A percentile compares a stretch with the other conserved stretches of the same genome.
Evolutionary conservation across 768 basidiomycete genomes (phyloP).

Genomic region (Xerocomellus intermedius): DNA sequence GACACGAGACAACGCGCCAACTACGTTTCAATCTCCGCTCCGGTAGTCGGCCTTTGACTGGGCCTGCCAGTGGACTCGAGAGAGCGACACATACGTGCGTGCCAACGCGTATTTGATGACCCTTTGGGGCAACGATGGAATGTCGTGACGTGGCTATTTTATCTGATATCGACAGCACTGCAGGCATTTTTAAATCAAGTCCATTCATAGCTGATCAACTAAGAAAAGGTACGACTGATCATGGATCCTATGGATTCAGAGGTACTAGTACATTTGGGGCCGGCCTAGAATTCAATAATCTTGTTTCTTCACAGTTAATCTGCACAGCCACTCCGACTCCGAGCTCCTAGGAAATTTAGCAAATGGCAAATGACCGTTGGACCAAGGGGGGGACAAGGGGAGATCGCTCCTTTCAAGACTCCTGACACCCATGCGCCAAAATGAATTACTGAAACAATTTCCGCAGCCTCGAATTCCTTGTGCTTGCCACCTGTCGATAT

Average conservation of each 20-base stretch:
- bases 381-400: not conserved
- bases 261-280: too few relatives aligned
- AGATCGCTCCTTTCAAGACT: not conserved
- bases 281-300: too few relatives aligned
- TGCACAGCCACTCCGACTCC: constrained; percentile 4
- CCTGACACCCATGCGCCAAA: constrained; percentile 7
- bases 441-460: constrained; percentile 9
- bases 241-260: not conserved
- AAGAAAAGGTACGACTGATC: too few relatives aligned
- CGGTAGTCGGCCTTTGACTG: constrained; percentile 3
- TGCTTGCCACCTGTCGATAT: not conserved
- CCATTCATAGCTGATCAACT: too few relatives aligned
- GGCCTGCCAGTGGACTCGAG: too few relatives aligned
- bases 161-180: too few relatives aligned
- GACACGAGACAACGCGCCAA: constrained; percentile 4
- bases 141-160: too few relatives aligned
- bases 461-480: not conserved
- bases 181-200: too few relatives aligned
- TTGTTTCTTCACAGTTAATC: not conserved
- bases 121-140: too few relatives aligned
- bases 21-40: constrained; percentile 8
- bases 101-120: too few relatives aligned
- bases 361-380: not conserved
- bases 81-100: too few relatives aligned
- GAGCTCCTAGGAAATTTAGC: not conserved